Evolutionary conservation across 306 rosid species (phyloP), one percentile per base, ranked within the genome.

Genomic region (Begonia loranthoides): DNA sequence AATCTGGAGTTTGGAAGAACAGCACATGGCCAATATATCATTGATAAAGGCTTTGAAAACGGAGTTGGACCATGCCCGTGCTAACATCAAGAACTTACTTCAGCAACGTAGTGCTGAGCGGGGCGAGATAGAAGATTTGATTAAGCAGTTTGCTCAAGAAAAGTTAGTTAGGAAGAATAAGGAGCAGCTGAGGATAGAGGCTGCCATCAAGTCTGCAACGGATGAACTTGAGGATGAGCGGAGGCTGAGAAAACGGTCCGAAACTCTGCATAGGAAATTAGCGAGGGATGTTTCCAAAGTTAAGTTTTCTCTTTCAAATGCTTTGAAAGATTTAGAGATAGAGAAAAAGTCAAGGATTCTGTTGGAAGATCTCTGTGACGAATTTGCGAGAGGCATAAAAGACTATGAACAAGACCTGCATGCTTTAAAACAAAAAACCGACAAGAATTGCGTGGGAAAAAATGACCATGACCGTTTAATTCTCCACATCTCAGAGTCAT

Each of bases 1-100:
- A 64, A 90, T 90, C 63, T 90, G 99, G 99, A 86, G 88, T 76
- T 74, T 90, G 73, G 99, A 90, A 79, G 99, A 90, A 58, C 99
- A 90, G 45, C 99, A 90, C 46, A 58, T 78, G 1, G 78, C 99
- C 13, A 80, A 86, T 75, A 68, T 83, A 68, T 78, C 92, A 9
- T 57, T 86, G 62, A 83, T 90, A 73, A 90, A 74, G 57, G 94
- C 92, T 4, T 72, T 90, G 65, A 90, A 80, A 73, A 33, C 83
- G 13, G 99, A 90, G 71, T 79, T 86, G 16, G 86, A 76, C 51
- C 94, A 78, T 56, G 64, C 94, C 54, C 86, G 77, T 16, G 55
- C 64, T 45, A 76, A 80, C 76, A 71, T 90, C 64, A 90, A 86
- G 63, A 95, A 86, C 73, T 70, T 90, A 78, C 79, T 82, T 65